Evolutionary conservation across 192 early-diverging fungal genomes (phyloP).

Genomic region (Rhizophagus prolifer): DNA sequence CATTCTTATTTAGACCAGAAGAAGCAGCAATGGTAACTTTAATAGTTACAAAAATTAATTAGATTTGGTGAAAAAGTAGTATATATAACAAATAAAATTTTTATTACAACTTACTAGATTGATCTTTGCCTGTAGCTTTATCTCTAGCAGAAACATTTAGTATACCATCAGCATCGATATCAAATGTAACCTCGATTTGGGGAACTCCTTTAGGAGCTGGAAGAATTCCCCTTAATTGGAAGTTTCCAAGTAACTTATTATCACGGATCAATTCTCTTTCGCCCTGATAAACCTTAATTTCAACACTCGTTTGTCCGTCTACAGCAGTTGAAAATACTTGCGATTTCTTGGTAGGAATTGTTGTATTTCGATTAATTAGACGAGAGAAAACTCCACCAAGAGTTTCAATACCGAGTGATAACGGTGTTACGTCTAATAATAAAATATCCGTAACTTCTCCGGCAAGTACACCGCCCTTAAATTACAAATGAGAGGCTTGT

Average conservation of each 20-base stretch:
- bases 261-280: conserved; percentile 96
- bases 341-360: conserved; percentile 99
- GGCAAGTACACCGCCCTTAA: conserved; percentile 86
- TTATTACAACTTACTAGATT: conserved; percentile 60
- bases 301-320: conserved; percentile 96
- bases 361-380: conserved; percentile 96
- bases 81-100: not conserved
- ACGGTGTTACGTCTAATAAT: conserved; percentile 94
- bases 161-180: conserved; percentile 99
- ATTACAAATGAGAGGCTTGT: not conserved
- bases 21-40: conserved; percentile 90
- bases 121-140: conserved; percentile 94
- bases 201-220: conserved; percentile 97
- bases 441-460: conserved; percentile 96
- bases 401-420: conserved; percentile 98
- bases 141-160: conserved; percentile 97
- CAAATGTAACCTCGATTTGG: conserved; percentile 98
- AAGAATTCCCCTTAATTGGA: conserved; percentile 91
- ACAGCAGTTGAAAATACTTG: conserved; percentile 99
- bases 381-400: conserved; percentile 97
- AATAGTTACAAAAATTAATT: not conserved
- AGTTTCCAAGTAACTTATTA: conserved; percentile 98
- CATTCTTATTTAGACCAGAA: conserved; percentile 87
- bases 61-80: not conserved
- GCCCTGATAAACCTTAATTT: conserved; percentile 98